Conservation (phyloP, 108 stramenopile genomes). For the Pseudonitzschia delicatissima region DNA sequence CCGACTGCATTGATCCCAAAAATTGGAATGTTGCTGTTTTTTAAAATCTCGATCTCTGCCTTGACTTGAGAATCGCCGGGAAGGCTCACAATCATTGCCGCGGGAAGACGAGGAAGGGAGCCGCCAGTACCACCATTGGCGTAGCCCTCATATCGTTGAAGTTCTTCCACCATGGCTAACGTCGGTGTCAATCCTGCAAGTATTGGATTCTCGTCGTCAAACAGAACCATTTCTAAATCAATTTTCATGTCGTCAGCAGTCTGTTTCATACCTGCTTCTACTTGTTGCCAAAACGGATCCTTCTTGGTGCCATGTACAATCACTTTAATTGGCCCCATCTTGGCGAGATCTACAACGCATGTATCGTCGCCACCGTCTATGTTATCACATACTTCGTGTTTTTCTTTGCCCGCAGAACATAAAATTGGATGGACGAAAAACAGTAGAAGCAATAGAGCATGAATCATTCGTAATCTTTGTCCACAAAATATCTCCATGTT, state of each 20-base stretch:
- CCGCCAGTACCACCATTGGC: neutral
- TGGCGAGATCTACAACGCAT: neutral
- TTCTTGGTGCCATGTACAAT: conserved; percentile 9
- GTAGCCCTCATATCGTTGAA: neutral
- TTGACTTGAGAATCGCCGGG: neutral
- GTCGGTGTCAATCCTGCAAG: neutral
- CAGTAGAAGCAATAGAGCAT: too few relatives aligned
- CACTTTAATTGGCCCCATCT: neutral
- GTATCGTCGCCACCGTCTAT: too few relatives aligned
- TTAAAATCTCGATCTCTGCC: neutral
- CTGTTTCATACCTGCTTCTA: neutral
- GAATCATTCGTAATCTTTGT: too few relatives aligned
- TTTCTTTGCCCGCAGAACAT: too few relatives aligned
- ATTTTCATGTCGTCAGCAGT: neutral
- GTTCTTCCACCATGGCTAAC: neutral
- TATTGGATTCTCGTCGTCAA: neutral
- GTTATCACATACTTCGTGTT: too few relatives aligned
- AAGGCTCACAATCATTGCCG: conserved; percentile 5
- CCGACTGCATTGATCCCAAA: conserved; percentile 4
- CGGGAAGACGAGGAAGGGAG: neutral
- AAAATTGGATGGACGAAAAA: too few relatives aligned
- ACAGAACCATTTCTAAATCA: neutral
- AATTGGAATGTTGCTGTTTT: neutral
- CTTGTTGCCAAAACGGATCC: conserved; percentile 3
- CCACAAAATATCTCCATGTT: too few relatives aligned